Evolutionary conservation across 345 rosid genomes (phyloP).

Genomic region (Aurinia saxatilis): DNA sequence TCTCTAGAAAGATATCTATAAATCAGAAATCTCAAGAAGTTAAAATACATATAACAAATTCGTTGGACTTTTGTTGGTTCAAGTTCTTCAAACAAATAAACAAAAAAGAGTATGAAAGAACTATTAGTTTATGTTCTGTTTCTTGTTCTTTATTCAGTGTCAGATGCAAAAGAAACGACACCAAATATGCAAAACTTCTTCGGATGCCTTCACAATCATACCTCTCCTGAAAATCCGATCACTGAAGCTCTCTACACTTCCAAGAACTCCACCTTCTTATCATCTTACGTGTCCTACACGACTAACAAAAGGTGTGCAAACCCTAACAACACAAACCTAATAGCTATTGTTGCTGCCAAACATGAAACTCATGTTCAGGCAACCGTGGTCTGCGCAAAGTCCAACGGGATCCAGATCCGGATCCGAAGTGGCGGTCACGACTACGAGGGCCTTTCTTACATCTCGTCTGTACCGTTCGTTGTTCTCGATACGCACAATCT

Average conservation of each 20-base stretch:
- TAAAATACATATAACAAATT: no score
- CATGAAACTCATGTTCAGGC: constrained; percentile 14
- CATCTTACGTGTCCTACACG: background rate
- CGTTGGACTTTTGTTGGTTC: no score
- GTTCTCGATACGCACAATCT: constrained; percentile 35
- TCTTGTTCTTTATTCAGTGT: background rate
- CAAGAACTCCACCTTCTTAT: background rate
- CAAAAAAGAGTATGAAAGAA: background rate
- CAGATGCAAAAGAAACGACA: background rate
- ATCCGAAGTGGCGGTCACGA: background rate
- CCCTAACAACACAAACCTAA: background rate
- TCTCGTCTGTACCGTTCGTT: background rate
- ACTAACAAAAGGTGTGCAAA: background rate
- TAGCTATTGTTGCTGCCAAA: background rate
- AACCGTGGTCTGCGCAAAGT: constrained; percentile 8
- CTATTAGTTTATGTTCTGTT: background rate
- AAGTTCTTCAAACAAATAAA: background rate
- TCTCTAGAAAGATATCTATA: no score
- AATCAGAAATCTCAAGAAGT: no score
- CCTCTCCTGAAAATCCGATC: background rate
- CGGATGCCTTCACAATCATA: background rate
- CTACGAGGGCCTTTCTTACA: background rate
- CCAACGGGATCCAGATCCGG: background rate
- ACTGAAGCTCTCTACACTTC: background rate
- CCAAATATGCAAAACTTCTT: background rate